Evolutionary conservation across 2,329 filamentous ascomycete species (phyloP).

Genomic region (Exophiala sideris): DNA sequence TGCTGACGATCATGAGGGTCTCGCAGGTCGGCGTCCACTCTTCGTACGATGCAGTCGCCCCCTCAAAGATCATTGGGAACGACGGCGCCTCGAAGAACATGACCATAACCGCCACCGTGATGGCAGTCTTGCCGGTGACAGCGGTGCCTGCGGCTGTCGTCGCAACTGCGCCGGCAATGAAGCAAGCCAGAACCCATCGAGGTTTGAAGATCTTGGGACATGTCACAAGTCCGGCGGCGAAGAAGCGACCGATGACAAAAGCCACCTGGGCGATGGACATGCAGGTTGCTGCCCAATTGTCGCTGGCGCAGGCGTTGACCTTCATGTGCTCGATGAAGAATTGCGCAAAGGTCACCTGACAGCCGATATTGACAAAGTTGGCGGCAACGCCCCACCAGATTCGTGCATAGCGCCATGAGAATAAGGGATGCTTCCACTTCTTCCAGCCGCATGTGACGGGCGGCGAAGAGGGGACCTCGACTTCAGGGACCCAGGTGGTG

Average conservation of each 20-base stretch:
- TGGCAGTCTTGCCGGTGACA: slow-evolving; percentile 45
- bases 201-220: slow-evolving; percentile 57
- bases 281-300: slow-evolving; percentile 62
- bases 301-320: slow-evolving; percentile 53
- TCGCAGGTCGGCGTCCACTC: slow-evolving; percentile 26
- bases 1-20: slow-evolving; percentile 25
- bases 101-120: slow-evolving; percentile 62
- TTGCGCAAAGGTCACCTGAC: slow-evolving; percentile 56
- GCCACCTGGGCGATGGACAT: slow-evolving; percentile 70
- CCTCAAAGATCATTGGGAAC: slow-evolving; percentile 72
- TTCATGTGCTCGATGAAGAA: slow-evolving; percentile 74
- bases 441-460: slow-evolving; percentile 49
- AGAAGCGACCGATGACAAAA: slow-evolving; percentile 70
- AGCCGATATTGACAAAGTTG: slow-evolving; percentile 77
- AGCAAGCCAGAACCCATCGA: slow-evolving; percentile 68
- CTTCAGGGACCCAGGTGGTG: slow-evolving; percentile 66
- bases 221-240: slow-evolving; percentile 59
- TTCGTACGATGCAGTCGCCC: slow-evolving; percentile 20
- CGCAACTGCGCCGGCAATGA: slow-evolving; percentile 61
- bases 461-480: slow-evolving; percentile 62
- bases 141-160: slow-evolving; percentile 52
- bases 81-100: slow-evolving; percentile 79
- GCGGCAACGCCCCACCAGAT: slow-evolving; percentile 72
- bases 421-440: slow-evolving; percentile 25
- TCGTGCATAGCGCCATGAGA: slow-evolving; percentile 60